These are phyloP conservation scores for Apodospora peruviana DNA, from an alignment of 495 filamentous ascomycete genomes.

Conservation along the genomic window DNA sequence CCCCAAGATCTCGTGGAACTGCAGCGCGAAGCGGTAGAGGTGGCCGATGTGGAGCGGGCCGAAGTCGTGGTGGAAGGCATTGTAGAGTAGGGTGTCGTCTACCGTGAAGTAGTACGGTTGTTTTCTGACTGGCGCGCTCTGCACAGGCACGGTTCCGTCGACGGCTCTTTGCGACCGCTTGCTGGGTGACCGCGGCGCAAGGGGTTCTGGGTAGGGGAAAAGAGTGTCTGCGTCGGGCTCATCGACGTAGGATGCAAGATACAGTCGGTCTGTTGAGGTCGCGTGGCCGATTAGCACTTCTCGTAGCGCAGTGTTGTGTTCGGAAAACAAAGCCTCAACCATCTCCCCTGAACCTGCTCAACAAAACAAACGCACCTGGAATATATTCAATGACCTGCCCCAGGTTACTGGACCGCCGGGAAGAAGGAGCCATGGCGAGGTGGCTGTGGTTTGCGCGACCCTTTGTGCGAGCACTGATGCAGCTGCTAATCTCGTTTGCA, in stretches of 20 bases:
- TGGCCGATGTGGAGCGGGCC: conserved; percentile 96
- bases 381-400: conserved; percentile 56
- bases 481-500: not conserved
- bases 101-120: conserved; percentile 91
- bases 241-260: conserved; percentile 86
- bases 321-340: no score
- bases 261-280: conserved; percentile 72
- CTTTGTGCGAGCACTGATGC: conserved; percentile 1
- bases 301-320: no score
- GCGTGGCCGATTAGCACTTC: not conserved
- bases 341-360: not conserved
- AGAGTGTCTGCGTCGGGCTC: conserved; percentile 71
- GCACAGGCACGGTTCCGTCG: conserved; percentile 43
- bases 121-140: conserved; percentile 27
- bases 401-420: conserved; percentile 32
- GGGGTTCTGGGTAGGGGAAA: conserved; percentile 73
- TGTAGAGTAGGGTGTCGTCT: conserved; percentile 89
- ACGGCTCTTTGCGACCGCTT: conserved; percentile 70
- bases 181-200: conserved; percentile 51
- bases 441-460: conserved; percentile 7
- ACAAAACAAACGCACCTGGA: conserved; percentile 37
- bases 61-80: conserved; percentile 98
- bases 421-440: conserved; percentile 38
- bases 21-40: conserved; percentile 88
- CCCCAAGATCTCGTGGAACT: conserved; percentile 90